Percentiles rank a stretch among this genome's conserved stretches.
These are phyloP conservation scores for Trypanosoma boissoni DNA, from an alignment of 208 protist species.

Conservation along the genomic window DNA sequence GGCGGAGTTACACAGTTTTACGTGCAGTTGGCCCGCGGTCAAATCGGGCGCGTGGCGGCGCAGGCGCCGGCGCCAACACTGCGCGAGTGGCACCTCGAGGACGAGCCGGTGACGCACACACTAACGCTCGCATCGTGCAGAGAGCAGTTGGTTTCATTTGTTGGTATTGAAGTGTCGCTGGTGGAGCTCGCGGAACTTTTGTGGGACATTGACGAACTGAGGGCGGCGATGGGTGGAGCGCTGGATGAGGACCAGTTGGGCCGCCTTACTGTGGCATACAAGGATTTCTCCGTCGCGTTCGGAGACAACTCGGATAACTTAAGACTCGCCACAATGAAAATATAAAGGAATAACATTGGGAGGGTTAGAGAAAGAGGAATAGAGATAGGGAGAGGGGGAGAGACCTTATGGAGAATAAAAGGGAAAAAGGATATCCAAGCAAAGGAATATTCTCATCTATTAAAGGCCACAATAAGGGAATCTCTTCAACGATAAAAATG, in stretches of 20 bases:
- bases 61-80: conserved; percentile 26
- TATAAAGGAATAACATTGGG: conserved; percentile 26
- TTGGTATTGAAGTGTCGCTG: conserved; percentile 47
- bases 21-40: conserved; percentile 63
- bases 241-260: conserved; percentile 26
- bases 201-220: conserved; percentile 43
- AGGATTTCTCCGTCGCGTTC: conserved; percentile 67
- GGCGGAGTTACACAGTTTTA: conserved; percentile 73
- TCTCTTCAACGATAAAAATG: too few species aligned
- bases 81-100: conserved; percentile 44
- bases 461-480: too few species aligned
- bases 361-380: background rate
- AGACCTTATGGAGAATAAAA: too few species aligned
- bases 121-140: conserved; percentile 56
- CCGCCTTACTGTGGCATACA: conserved; percentile 39
- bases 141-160: conserved; percentile 72
- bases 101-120: conserved; percentile 23
- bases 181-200: conserved; percentile 54
- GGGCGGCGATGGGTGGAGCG: background rate
- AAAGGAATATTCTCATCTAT: too few species aligned
- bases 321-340: conserved; percentile 49
- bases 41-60: conserved; percentile 36
- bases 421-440: too few species aligned
- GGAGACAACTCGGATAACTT: conserved; percentile 40
- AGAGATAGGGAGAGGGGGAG: background rate